Evolutionary conservation across 2,329 filamentous ascomycete genomes (phyloP).

Genomic region (Magnaporthiopsis incrustans): DNA sequence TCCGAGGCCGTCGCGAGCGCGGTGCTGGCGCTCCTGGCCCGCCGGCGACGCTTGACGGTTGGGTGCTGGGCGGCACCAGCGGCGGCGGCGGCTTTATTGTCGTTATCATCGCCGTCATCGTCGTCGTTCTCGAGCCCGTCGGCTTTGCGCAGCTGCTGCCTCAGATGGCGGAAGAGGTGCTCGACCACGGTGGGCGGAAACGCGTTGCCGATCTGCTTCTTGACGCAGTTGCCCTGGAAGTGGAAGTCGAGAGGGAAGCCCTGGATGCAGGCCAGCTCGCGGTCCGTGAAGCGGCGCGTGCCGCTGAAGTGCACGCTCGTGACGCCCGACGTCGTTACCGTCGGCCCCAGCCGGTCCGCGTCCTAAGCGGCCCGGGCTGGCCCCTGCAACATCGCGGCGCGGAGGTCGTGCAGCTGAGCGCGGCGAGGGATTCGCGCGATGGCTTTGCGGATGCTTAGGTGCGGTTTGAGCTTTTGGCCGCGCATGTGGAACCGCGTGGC

Average conservation of each 20-base stretch:
- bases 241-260: conserved; percentile 56
- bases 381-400: conserved; percentile 14
- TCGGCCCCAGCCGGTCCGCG: conserved; percentile 39
- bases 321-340: conserved; percentile 58
- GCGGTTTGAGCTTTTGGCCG: conserved; percentile 25
- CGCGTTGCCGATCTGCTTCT: conserved; percentile 69
- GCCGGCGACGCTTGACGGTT: not conserved
- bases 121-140: conserved; percentile 26
- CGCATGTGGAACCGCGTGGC: conserved; percentile 11
- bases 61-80: not conserved
- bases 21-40: not conserved
- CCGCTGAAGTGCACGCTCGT: conserved; percentile 60
- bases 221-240: conserved; percentile 42
- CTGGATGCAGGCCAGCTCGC: conserved; percentile 62
- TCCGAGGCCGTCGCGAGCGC: too few relatives aligned
- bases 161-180: conserved; percentile 40
- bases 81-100: not conserved
- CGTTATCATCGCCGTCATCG: not conserved
- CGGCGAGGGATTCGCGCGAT: conserved; percentile 25
- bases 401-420: conserved; percentile 31
- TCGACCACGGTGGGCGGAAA: conserved; percentile 57
- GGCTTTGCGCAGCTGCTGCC: conserved; percentile 33
- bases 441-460: conserved; percentile 36
- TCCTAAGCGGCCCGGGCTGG: conserved; percentile 32
- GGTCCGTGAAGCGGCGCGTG: conserved; percentile 50